Evolutionary conservation across 2,329 filamentous ascomycete genomes (phyloP).

Genomic region (Hypomyces rosellus): DNA sequence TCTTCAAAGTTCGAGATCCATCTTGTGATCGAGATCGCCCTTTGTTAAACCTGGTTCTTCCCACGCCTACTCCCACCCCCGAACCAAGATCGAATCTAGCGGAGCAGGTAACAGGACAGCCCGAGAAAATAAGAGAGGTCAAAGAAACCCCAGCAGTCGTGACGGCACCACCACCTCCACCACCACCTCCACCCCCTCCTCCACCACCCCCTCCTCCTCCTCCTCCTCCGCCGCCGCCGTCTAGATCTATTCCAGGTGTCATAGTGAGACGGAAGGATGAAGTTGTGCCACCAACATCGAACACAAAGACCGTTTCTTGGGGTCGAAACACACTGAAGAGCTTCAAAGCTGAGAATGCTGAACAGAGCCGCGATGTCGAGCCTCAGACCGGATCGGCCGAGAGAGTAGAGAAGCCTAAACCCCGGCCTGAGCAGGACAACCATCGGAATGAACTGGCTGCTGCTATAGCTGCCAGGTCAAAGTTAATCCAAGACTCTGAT

Average conservation of each 20-base stretch:
- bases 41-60: conserved; percentile 53
- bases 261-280: too few relatives aligned
- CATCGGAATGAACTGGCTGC: conserved; percentile 49
- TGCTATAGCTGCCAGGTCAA: conserved; percentile 36
- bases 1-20: conserved; percentile 43
- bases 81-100: conserved; percentile 15
- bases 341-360: conserved; percentile 56
- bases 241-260: neutral
- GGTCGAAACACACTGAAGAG: conserved; percentile 59
- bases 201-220: neutral
- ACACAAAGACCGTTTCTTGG: conserved; percentile 57
- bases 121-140: neutral
- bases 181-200: neutral
- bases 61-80: conserved; percentile 45
- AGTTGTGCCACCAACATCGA: conserved; percentile 23
- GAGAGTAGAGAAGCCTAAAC: conserved; percentile 25
- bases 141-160: neutral
- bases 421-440: conserved; percentile 33
- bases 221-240: neutral
- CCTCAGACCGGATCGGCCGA: conserved; percentile 19
- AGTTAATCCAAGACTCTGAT: conserved; percentile 13
- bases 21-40: conserved; percentile 51
- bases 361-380: conserved; percentile 30
- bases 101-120: neutral
- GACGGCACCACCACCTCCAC: neutral